A percentile compares a stretch with the other conserved stretches of the same genome.
Evolutionary conservation across 169 alveolate species (phyloP).

Genomic region (Toxoplasma gondii): DNA sequence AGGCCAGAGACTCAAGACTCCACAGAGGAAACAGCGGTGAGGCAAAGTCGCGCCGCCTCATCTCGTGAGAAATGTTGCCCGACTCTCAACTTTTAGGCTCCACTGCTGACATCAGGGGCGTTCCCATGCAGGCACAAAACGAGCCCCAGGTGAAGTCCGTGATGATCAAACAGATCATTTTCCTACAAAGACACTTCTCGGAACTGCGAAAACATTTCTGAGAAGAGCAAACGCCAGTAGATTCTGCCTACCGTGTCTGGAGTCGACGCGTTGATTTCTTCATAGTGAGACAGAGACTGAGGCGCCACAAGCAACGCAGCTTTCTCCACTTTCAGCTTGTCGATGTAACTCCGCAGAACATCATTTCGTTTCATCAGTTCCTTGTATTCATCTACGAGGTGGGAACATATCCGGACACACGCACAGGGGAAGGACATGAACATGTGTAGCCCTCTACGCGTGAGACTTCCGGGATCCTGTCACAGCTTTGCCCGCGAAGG

Average conservation of each 20-base stretch:
- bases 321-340: conserved; percentile 72
- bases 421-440: neutral
- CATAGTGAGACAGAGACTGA: conserved; percentile 65
- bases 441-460: neutral
- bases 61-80: no score
- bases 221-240: no score
- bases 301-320: conserved; percentile 73
- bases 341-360: conserved; percentile 57
- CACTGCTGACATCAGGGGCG: no score
- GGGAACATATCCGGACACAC: neutral
- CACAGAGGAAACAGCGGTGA: no score
- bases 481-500: neutral
- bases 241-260: conserved; percentile 6
- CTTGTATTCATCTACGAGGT: conserved; percentile 64
- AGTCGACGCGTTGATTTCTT: conserved; percentile 54
- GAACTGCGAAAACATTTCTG: no score
- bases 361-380: conserved; percentile 60
- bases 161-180: no score
- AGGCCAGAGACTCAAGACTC: no score
- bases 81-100: no score
- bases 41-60: no score
- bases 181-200: no score
- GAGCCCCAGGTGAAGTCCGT: no score
- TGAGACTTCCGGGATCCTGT: neutral
- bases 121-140: no score